Evolutionary conservation across 352 stramenopile species (phyloP), one percentile per base, ranked within the genome.

Genomic region (Plasmopara muralis): DNA sequence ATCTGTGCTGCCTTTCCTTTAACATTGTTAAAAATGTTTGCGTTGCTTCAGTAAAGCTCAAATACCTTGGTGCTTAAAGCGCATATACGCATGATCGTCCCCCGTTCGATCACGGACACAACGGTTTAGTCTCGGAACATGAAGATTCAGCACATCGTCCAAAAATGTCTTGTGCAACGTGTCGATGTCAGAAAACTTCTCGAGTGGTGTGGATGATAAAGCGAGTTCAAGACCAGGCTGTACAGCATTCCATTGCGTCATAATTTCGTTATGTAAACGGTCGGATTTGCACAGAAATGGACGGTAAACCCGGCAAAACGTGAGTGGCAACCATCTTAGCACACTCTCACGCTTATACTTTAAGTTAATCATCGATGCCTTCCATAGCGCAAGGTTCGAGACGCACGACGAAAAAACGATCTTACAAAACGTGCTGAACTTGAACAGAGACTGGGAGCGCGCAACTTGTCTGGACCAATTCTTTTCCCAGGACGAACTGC

Each of bases 1-100:
- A 25, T 25, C 20, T 25, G 20, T 25, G 20, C 20, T 25, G 3
- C 20, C 3, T 3, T 25, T 25, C 20, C 20, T 25, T 25, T 25
- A 25, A 25, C 20, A 25, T 25, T 25, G 20, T 55, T 41, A 43
- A 16, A 34, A 50, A 16, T 46, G 47, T 28, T 43, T 41, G 9
- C n/a, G 52, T 43, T n/a, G 33, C 38, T 29, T 49, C 50, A 25
- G 43, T 4, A 15, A 45, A 59, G 59, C 50, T 62, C 42, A 56
- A 57, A 75, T 80, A 34, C 75, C 59, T 37, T 82, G 55, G 45
- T 93, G 78, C 62, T 93, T 91, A 54, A 90, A 93, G 18, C 78
- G 80, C 42, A 93, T 56, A 47, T 89, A 91, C n/a, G 78, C 78
- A 47, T 90, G 76, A 55, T 93, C 81, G 41, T 92, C 78, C 12